Conservation (phyloP, 1,284 basidiomycete species). For the Fomitopsis schrenkii region DNA sequence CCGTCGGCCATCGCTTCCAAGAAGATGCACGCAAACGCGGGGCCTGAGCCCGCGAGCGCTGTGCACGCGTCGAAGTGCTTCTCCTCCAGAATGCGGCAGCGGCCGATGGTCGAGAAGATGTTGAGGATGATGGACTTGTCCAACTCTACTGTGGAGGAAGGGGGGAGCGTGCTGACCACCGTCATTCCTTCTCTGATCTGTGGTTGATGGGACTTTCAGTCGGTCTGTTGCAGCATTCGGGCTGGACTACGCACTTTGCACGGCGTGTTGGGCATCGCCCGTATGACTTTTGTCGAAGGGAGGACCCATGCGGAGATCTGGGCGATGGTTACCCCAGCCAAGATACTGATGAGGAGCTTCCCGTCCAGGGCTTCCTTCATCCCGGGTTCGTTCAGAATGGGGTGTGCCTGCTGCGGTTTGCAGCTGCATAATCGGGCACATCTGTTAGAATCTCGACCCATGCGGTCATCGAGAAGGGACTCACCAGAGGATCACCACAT, state of each 20-base stretch:
- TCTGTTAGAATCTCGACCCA: not conserved
- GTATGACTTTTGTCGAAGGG: slow-evolving; percentile 79
- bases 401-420: slow-evolving; percentile 87
- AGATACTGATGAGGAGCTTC: slow-evolving; percentile 94
- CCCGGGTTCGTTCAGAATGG: slow-evolving; percentile 75
- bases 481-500: slow-evolving; percentile 88
- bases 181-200: slow-evolving; percentile 99
- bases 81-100: slow-evolving; percentile 92
- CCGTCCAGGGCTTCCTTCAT: slow-evolving; percentile 83
- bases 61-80: slow-evolving; percentile 99
- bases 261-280: slow-evolving; percentile 99
- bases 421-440: slow-evolving; percentile 49
- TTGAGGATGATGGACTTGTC: slow-evolving; percentile 81
- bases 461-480: slow-evolving; percentile 20
- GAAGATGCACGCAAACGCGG: slow-evolving; percentile 96
- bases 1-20: slow-evolving; percentile 99
- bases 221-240: not conserved
- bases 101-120: slow-evolving; percentile 93
- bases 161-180: slow-evolving; percentile 72
- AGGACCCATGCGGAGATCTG: slow-evolving; percentile 79
- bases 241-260: slow-evolving; percentile 66
- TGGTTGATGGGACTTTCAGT: not conserved
- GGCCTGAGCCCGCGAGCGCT: slow-evolving; percentile 93
- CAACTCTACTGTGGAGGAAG: slow-evolving; percentile 45
- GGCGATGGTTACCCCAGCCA: slow-evolving; percentile 89